Percentiles rank a stretch among this genome's conserved stretches.
phyloP scores from a whole-genome alignment of 495 filamentous ascomycete genomes.

The Penicillium daleae region DNA sequence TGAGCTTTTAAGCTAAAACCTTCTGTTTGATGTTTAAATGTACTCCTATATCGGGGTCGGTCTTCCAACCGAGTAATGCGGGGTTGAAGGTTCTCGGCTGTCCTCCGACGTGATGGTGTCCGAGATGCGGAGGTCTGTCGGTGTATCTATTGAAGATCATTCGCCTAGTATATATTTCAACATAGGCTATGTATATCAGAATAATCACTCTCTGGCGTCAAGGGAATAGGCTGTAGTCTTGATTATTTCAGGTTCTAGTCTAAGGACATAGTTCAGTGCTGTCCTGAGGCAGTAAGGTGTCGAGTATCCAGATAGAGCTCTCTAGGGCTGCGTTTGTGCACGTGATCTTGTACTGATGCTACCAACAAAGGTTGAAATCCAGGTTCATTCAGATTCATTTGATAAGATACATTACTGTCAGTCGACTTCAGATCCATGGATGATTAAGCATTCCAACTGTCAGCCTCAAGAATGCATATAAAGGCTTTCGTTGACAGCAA shows the following conservation, averaged over 20 bases:
- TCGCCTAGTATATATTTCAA: background rate
- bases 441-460: background rate
- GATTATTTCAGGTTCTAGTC: background rate
- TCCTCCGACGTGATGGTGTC: constrained; percentile 18
- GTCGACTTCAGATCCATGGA: background rate
- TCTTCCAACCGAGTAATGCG: constrained; percentile 29
- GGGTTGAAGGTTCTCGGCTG: constrained; percentile 23
- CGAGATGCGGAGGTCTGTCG: constrained; percentile 6
- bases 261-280: background rate
- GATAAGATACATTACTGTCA: background rate
- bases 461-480: too few relatives aligned
- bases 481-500: too few relatives aligned
- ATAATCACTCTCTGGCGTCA: too few relatives aligned
- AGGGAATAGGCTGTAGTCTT: background rate
- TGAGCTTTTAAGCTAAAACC: background rate
- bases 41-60: constrained; percentile 26
- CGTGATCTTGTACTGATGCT: background rate
- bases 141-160: background rate
- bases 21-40: background rate
- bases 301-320: background rate
- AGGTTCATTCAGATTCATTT: background rate
- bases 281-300: constrained; percentile 1
- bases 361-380: background rate
- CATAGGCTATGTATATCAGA: too few relatives aligned
- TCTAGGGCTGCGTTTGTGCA: background rate